Evolutionary conservation across 495 filamentous ascomycete species (phyloP).

Genomic region (Talaromyces borbonicus): DNA sequence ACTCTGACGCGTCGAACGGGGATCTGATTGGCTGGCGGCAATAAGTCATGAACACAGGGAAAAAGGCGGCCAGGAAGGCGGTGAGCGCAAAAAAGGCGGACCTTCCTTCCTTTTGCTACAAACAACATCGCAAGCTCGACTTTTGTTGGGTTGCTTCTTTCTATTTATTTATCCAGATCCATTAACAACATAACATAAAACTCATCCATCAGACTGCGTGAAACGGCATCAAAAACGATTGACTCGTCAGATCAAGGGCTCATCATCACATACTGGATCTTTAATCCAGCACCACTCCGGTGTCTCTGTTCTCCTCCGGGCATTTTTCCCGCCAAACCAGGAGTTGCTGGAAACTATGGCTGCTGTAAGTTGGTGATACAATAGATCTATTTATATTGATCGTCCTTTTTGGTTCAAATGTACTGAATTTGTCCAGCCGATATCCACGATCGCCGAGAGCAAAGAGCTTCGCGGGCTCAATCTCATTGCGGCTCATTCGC

Average conservation of each 20-base stretch:
- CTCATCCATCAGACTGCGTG: background rate
- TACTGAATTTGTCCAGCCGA: slow-evolving; percentile 46
- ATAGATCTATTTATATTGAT: slow-evolving; percentile 5
- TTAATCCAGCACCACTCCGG: too few species aligned
- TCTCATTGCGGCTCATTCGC: slow-evolving; percentile 95
- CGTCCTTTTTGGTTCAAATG: slow-evolving; percentile 4
- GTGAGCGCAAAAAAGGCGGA: slow-evolving; percentile 5
- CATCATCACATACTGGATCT: too few species aligned
- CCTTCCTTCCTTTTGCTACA: too few species aligned
- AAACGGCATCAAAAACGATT: too few species aligned
- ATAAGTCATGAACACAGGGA: background rate
- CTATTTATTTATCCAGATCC: too few species aligned
- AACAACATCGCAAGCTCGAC: background rate
- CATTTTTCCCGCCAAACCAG: too few species aligned
- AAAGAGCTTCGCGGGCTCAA: slow-evolving; percentile 91
- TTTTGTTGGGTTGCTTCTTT: too few species aligned
- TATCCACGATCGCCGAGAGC: slow-evolving; percentile 86
- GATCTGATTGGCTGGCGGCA: background rate
- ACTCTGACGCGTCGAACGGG: background rate
- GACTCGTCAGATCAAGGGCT: too few species aligned
- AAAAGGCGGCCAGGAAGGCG: slow-evolving; percentile 17
- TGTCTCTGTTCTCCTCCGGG: too few species aligned
- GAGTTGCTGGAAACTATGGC: too few species aligned
- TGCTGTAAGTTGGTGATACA: slow-evolving; percentile 22
- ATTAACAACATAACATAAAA: background rate